phyloP scores from a whole-genome alignment of 2,329 filamentous ascomycete genomes.

The Parastagonospora nodorum region DNA sequence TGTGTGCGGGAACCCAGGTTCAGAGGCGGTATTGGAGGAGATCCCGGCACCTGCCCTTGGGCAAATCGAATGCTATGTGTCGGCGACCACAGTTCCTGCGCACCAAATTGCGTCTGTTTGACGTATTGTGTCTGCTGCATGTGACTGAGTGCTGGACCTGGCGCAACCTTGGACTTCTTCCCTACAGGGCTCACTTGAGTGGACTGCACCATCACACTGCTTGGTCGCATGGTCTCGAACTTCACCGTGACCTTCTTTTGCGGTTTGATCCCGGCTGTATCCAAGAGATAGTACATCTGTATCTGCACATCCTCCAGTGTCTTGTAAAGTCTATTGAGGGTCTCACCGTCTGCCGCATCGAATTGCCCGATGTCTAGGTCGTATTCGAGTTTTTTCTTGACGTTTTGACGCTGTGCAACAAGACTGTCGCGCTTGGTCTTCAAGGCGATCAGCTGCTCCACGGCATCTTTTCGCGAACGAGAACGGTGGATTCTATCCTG shows the following conservation, averaged over 20 bases:
- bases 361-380: constrained; percentile 35
- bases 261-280: constrained; percentile 29
- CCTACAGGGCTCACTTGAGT: constrained; percentile 35
- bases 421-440: constrained; percentile 25
- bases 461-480: constrained; percentile 35
- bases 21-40: constrained; percentile 16
- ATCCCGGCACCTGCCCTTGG: constrained; percentile 13
- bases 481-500: constrained; percentile 28
- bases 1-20: constrained; percentile 7
- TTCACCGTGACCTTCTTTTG: constrained; percentile 15
- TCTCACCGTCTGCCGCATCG: constrained; percentile 30
- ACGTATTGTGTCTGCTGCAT: constrained; percentile 42
- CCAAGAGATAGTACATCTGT: constrained; percentile 34
- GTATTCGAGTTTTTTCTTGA: constrained; percentile 37
- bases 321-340: constrained; percentile 30
- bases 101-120: constrained; percentile 37
- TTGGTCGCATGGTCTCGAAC: constrained; percentile 9
- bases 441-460: constrained; percentile 32
- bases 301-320: constrained; percentile 33
- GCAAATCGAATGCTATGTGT: constrained; percentile 33
- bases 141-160: constrained; percentile 16
- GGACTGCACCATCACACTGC: constrained; percentile 34
- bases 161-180: constrained; percentile 10
- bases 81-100: constrained; percentile 34
- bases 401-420: constrained; percentile 19